A percentile compares a stretch with the other conserved stretches of the same genome.
phyloP scores from a whole-genome alignment of 495 filamentous ascomycete species.

The Talaromyces trachyspermus region DNA sequence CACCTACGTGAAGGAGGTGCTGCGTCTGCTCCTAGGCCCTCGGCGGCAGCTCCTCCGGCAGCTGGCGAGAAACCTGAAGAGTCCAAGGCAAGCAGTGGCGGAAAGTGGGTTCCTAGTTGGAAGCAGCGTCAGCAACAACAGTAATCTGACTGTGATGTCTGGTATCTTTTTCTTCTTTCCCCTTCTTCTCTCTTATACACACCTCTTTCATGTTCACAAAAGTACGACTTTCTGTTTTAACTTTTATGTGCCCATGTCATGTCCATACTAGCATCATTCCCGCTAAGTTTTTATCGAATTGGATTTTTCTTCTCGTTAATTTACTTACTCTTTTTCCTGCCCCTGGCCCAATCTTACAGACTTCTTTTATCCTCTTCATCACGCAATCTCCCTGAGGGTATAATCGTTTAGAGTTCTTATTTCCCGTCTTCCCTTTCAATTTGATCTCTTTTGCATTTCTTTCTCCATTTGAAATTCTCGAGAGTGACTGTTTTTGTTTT shows the following conservation, averaged over 20 bases:
- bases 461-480: too few species aligned
- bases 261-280: constrained; percentile 5
- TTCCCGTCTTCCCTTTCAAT: background rate
- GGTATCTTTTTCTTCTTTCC: constrained; percentile 4
- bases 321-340: background rate
- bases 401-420: background rate
- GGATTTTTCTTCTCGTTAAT: background rate
- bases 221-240: background rate
- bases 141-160: background rate
- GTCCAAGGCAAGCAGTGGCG: constrained; percentile 19
- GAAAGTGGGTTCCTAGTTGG: constrained; percentile 39
- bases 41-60: constrained; percentile 15
- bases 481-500: too few species aligned
- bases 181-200: background rate
- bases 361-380: too few species aligned
- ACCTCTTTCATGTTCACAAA: constrained; percentile 5
- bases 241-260: constrained; percentile 6
- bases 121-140: constrained; percentile 29
- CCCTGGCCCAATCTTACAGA: too few species aligned
- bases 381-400: too few species aligned
- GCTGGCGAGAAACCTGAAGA: constrained; percentile 28
- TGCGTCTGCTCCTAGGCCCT: constrained; percentile 13
- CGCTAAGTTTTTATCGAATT: too few species aligned
- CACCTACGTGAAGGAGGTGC: constrained; percentile 28
- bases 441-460: background rate